Evolutionary conservation across 2,329 filamentous ascomycete genomes (phyloP), one percentile per base, ranked within the genome.

Genomic region (Alternaria tenuissima): DNA sequence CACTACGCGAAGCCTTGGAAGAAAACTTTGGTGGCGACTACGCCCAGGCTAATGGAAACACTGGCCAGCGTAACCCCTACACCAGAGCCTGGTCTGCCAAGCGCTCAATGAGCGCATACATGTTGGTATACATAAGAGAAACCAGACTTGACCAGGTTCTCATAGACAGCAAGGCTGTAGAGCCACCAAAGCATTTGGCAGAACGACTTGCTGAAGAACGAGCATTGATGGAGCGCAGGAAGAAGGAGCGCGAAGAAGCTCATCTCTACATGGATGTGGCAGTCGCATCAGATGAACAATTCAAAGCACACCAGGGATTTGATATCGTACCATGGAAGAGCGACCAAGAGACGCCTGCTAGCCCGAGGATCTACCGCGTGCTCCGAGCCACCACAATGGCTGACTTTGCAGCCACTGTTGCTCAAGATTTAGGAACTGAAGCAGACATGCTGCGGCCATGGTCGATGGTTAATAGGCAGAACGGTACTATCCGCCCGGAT

Each of bases 381-480:
- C 86, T 94, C 39, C 89, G 91, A 61, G 84, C 88, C n/a, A 90
- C 89, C 67, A 91, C 89, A 0, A 86, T 98, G 65, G 83, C 88
- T 47, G 91, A 97, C 7, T 89, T 98, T 63, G 87, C 89, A 5
- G 82, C 83, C 26, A 85, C 85, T 22, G 85, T 98, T 61, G 93
- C 91, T 0, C 80, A 87, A 39, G 91, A 96, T 57, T 84, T 91
- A 51, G 85, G 83, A 0, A 79, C 91, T 51, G 88, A 94, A 44
- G 83, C 90, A 0, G 88, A 88, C 57, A 86, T 87, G 62, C 81
- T 98, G 24, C 88, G 95, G 22, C 86, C 97, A 18, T 99, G 95
- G 96, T 88, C 93, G 55, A 97, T 99, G 94, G 95, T 99, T 1
- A 98, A 97, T 75, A 90, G 95, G 11, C 95, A 99, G 78, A 99